Evolutionary conservation across 805 yeast species (phyloP).

Genomic region (Candida insectorum): DNA sequence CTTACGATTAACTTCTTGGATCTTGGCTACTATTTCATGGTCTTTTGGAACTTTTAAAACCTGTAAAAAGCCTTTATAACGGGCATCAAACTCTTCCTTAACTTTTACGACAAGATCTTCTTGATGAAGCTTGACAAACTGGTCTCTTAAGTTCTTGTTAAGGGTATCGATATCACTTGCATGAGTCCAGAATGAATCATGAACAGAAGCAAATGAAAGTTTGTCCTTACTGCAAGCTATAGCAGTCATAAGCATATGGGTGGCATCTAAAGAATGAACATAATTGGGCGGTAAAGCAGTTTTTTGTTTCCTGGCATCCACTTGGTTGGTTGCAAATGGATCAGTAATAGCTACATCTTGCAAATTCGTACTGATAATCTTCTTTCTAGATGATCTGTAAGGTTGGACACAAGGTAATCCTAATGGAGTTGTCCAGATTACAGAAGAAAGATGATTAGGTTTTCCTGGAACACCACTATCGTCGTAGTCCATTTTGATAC

Average conservation of each 20-base stretch:
- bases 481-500: slow-evolving; percentile 61
- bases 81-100: slow-evolving; percentile 72
- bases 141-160: slow-evolving; percentile 69
- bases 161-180: slow-evolving; percentile 76
- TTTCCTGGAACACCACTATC: slow-evolving; percentile 40
- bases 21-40: slow-evolving; percentile 48
- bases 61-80: slow-evolving; percentile 72
- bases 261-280: slow-evolving; percentile 93
- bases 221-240: slow-evolving; percentile 63
- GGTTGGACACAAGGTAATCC: slow-evolving; percentile 98
- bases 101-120: slow-evolving; percentile 69
- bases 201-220: slow-evolving; percentile 87
- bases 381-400: slow-evolving; percentile 66
- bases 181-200: slow-evolving; percentile 98
- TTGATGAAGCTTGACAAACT: slow-evolving; percentile 75
- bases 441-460: slow-evolving; percentile 75
- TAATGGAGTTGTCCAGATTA: slow-evolving; percentile 96
- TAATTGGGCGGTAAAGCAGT: slow-evolving; percentile 95
- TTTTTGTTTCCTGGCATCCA: slow-evolving; percentile 84
- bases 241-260: slow-evolving; percentile 93
- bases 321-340: slow-evolving; percentile 80
- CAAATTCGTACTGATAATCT: slow-evolving; percentile 71
- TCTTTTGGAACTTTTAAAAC: slow-evolving; percentile 51
- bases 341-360: slow-evolving; percentile 86
- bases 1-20: slow-evolving; percentile 47